Base-by-base conservation (phyloP, 2,329 filamentous ascomycete species). In the Aureobasidium pullulans region DNA sequence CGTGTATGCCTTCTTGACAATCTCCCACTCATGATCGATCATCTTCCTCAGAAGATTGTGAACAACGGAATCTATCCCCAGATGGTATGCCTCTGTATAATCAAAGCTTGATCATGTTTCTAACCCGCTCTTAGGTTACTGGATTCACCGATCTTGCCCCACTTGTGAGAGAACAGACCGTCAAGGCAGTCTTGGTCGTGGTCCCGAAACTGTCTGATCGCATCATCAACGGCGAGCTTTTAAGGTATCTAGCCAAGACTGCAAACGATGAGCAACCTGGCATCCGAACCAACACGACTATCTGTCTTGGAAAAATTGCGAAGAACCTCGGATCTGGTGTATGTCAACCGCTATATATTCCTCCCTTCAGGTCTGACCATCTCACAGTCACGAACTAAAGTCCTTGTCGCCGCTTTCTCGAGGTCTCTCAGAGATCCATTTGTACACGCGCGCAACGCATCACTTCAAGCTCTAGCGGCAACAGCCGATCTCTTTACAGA, bases 51-150 rank as follows among this genome's bases (percentile, higher is more conserved):
- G 66, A 96, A 90, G 73, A 79, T 90, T 57, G 90, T 99, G 63
- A 96, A 93, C 68, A 92, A 96, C 72, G 96, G 93, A 73, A 95
- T 99, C 63, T 99, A 96, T 68, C 94, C 94, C 2, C 89, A 96
- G 65, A 85, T 99, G 79, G 92, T 90, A 71, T 65, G 15, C 8
- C 8, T 8, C 34, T 36, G 34, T 36, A 36, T 13, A 4, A 13
- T 8, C 13, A 8, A 36, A 36, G 34, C 23, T 9, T 36, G 34
- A 49, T 15, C n/a, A 36, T 16, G 34, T 15, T 58, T 16, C 70
- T 77, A 62, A 75, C 63, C 58, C 13, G 8, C 7, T 29, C 15
- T 16, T 61, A 90, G 88, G 84, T 92, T n/a, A 92, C 93, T 49
- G 94, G 94, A 0, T 99, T 99, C 70, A 93, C 90, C 3, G 94